Evolutionary conservation across 371 early-diverging fungal genomes (phyloP).

Genomic region (Capillidium rhysosporum): DNA sequence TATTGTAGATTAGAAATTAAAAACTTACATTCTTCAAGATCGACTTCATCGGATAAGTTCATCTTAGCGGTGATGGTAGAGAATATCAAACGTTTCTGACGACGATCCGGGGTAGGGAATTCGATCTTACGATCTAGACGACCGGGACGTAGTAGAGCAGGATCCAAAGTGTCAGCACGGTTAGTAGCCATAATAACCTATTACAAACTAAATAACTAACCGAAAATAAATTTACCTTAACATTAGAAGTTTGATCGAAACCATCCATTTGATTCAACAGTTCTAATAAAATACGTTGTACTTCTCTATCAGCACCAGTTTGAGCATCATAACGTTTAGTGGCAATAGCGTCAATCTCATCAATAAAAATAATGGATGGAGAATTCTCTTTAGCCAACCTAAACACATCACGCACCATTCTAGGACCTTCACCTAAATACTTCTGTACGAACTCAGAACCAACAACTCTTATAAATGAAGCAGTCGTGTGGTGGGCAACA

Average conservation of each 20-base stretch:
- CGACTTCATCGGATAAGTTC: slow-evolving; percentile 97
- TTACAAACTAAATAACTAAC: not conserved
- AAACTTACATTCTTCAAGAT: slow-evolving; percentile 89
- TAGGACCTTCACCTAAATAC: slow-evolving; percentile 99
- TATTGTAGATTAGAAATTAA: not conserved
- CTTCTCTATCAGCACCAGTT: slow-evolving; percentile 99
- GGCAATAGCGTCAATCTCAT: slow-evolving; percentile 99
- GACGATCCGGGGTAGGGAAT: slow-evolving; percentile 98
- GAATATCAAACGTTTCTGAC: slow-evolving; percentile 98
- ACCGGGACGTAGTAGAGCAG: slow-evolving; percentile 97
- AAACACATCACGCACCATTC: slow-evolving; percentile 99
- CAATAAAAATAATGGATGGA: slow-evolving; percentile 99
- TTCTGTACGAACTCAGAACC: slow-evolving; percentile 99
- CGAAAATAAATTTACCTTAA: slow-evolving; percentile 41
- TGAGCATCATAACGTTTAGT: slow-evolving; percentile 99
- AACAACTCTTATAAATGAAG: slow-evolving; percentile 96
- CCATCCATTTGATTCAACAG: slow-evolving; percentile 99
- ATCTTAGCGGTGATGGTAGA: slow-evolving; percentile 95
- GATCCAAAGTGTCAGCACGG: slow-evolving; percentile 98
- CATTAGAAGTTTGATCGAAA: slow-evolving; percentile 96
- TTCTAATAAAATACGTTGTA: slow-evolving; percentile 98
- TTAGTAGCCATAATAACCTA: slow-evolving; percentile 99
- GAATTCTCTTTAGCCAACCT: slow-evolving; percentile 96
- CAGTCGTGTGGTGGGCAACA: slow-evolving; percentile 98
- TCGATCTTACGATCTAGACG: slow-evolving; percentile 99